Percentiles rank a stretch among this genome's conserved stretches.
These are phyloP conservation scores for Zychaea mexicana DNA, from an alignment of 371 early-diverging fungal species.

Conservation along the genomic window DNA sequence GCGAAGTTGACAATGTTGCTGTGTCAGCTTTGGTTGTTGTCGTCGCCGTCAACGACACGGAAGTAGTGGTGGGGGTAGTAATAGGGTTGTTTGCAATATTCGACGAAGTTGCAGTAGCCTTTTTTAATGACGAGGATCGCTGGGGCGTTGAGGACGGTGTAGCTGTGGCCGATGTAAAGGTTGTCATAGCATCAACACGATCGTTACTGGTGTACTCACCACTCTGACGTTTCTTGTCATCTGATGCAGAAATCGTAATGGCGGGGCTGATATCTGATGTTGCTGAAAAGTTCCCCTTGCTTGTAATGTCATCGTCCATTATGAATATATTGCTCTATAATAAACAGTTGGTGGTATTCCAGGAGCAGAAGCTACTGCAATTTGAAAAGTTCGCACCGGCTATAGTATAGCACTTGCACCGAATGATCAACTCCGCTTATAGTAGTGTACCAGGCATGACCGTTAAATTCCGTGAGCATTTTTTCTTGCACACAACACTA, in stretches of 20 bases:
- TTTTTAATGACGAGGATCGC: slow-evolving; percentile 8
- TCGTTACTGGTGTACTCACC: slow-evolving; percentile 5
- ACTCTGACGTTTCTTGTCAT: slow-evolving; percentile 19
- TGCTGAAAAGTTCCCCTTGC: background rate
- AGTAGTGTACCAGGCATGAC: too few species aligned
- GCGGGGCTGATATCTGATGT: background rate
- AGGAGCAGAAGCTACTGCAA: background rate
- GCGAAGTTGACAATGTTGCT: too few species aligned
- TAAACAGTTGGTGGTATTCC: background rate
- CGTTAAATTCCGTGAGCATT: too few species aligned
- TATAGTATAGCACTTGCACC: too few species aligned
- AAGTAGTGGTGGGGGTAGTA: background rate
- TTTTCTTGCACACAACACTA: background rate
- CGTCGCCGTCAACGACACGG: background rate
- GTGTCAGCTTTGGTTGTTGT: too few species aligned
- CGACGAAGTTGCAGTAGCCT: background rate
- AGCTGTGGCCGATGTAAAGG: slow-evolving; percentile 1
- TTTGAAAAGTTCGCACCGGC: too few species aligned
- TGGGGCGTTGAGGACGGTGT: slow-evolving; percentile 3
- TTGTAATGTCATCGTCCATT: slow-evolving; percentile 13
- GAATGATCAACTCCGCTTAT: too few species aligned
- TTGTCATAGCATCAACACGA: background rate
- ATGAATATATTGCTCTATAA: too few species aligned
- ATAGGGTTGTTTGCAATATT: background rate
- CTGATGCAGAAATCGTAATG: background rate